Percentiles rank a stretch among this genome's conserved stretches.
Conservation (phyloP, 768 basidiomycete genomes). For the Pisolithus orientalis region DNA sequence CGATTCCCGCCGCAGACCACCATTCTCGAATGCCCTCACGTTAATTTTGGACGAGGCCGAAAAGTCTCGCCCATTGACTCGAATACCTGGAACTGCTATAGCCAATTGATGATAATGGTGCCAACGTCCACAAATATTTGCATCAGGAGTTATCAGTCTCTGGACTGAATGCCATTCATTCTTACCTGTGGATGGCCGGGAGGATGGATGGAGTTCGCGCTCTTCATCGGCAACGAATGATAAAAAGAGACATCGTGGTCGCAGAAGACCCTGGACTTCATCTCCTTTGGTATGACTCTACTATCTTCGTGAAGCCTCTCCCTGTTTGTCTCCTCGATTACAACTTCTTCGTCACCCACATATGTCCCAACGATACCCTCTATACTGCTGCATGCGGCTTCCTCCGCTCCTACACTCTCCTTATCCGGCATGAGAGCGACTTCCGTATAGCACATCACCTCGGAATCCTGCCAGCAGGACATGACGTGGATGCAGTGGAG, state of each 20-base stretch:
- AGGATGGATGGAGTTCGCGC: slow-evolving; percentile 5
- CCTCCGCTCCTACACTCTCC: slow-evolving; percentile 1
- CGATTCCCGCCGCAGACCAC: not conserved
- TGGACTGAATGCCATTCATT: not conserved
- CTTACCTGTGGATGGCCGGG: slow-evolving; percentile 9
- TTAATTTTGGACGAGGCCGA: not conserved
- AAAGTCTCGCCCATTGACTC: not conserved
- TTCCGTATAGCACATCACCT: slow-evolving; percentile 2
- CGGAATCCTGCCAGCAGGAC: not conserved
- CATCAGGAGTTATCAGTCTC: slow-evolving; percentile 2
- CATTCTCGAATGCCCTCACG: not conserved
- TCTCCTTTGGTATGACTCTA: slow-evolving; percentile 6
- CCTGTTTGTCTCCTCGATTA: slow-evolving; percentile 2
- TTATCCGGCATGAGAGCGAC: slow-evolving; percentile 5
- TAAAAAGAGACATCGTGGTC: slow-evolving; percentile 5
- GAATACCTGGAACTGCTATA: slow-evolving; percentile 2
- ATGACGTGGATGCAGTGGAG: slow-evolving; percentile 4
- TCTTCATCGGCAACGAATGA: slow-evolving; percentile 9
- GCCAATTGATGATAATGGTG: not conserved
- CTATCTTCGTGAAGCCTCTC: slow-evolving; percentile 6
- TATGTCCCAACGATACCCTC: not conserved
- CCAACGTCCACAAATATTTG: slow-evolving; percentile 1
- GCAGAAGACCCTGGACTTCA: slow-evolving; percentile 8
- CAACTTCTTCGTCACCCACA: not conserved
- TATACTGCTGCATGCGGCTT: slow-evolving; percentile 1